Evolutionary conservation across 768 basidiomycete species (phyloP).

Genomic region (Suillus bovinus): DNA sequence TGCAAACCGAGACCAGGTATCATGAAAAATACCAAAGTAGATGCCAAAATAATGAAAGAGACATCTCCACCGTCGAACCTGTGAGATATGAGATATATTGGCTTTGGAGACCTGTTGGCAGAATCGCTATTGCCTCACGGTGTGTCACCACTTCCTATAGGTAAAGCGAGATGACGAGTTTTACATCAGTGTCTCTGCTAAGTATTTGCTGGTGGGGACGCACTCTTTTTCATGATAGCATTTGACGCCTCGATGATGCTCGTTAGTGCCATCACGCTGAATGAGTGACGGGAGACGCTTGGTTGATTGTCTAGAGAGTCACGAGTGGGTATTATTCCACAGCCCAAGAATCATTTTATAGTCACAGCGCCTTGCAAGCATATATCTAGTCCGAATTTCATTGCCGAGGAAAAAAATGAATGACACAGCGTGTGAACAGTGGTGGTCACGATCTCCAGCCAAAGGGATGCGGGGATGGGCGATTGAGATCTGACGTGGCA

Average conservation of each 20-base stretch:
- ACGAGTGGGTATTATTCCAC: neutral
- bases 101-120: slow-evolving; percentile 6
- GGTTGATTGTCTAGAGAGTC: neutral
- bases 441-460: neutral
- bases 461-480: neutral
- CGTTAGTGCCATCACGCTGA: slow-evolving; percentile 14
- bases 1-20: slow-evolving; percentile 66
- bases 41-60: slow-evolving; percentile 66
- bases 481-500: slow-evolving; percentile 2
- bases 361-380: neutral
- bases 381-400: neutral
- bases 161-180: slow-evolving; percentile 11
- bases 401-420: neutral
- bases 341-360: neutral
- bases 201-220: slow-evolving; percentile 6
- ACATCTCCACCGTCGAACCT: slow-evolving; percentile 75
- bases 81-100: slow-evolving; percentile 13
- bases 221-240: slow-evolving; percentile 14
- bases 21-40: slow-evolving; percentile 78
- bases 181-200: neutral
- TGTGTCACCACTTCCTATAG: slow-evolving; percentile 17
- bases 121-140: slow-evolving; percentile 23
- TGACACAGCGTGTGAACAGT: neutral
- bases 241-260: neutral
- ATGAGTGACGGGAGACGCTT: neutral